phyloP scores from a whole-genome alignment of 192 early-diverging fungal genomes.

The Mortierella alpina region DNA sequence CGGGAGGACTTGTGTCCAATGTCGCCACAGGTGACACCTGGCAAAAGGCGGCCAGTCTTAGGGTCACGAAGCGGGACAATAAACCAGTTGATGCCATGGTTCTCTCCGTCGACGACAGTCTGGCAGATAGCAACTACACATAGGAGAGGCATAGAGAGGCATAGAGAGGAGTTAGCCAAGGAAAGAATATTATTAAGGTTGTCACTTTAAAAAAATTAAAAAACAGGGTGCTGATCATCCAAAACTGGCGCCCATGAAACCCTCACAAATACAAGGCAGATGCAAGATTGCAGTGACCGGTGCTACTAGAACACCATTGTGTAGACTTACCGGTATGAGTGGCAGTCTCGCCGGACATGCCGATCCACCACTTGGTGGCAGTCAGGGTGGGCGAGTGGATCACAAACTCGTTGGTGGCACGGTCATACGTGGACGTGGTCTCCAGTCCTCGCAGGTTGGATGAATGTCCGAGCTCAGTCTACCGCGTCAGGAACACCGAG shows the following conservation, averaged over 20 bases:
- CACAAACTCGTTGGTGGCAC: slow-evolving; percentile 66
- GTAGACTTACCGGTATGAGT: slow-evolving; percentile 69
- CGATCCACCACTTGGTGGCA: slow-evolving; percentile 78
- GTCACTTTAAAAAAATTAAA: slow-evolving; percentile 26
- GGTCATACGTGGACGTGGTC: slow-evolving; percentile 74
- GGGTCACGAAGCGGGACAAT: slow-evolving; percentile 68
- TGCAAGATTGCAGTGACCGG: background rate
- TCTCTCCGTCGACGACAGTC: slow-evolving; percentile 67
- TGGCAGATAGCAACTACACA: slow-evolving; percentile 64
- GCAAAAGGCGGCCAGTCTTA: slow-evolving; percentile 60
- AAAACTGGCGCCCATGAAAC: background rate
- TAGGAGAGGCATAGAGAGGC: background rate
- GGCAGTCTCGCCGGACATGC: slow-evolving; percentile 71
- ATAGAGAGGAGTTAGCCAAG: background rate
- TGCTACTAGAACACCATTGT: background rate
- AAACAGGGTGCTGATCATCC: background rate
- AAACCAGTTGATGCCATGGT: slow-evolving; percentile 75
- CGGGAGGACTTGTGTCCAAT: slow-evolving; percentile 71
- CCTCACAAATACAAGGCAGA: background rate
- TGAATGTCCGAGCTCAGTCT: slow-evolving; percentile 74
- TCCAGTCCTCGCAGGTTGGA: slow-evolving; percentile 72
- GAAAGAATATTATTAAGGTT: background rate
- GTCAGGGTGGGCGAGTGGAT: slow-evolving; percentile 70
- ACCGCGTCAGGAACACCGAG: background rate
- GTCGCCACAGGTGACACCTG: slow-evolving; percentile 67